Evolutionary conservation across 106 monocot genomes (phyloP).

Genomic region (Dactylorhiza incarnata): DNA sequence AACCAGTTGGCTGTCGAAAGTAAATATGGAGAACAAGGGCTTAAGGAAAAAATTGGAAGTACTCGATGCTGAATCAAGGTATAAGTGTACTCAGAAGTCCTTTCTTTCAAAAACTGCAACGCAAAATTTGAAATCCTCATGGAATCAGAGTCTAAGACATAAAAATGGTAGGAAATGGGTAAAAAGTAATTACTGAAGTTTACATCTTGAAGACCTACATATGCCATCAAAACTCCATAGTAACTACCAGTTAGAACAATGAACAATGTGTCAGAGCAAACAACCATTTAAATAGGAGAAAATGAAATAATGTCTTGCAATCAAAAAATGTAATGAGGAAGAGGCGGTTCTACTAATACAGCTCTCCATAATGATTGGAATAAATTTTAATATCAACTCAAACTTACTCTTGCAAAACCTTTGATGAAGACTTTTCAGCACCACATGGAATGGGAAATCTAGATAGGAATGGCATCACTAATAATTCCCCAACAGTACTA

Average conservation of each 20-base stretch:
- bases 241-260: slow-evolving; percentile 37
- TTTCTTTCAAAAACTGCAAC: slow-evolving; percentile 71
- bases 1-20: slow-evolving; percentile 70
- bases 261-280: neutral
- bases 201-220: slow-evolving; percentile 82
- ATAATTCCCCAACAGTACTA: slow-evolving; percentile 57
- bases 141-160: neutral
- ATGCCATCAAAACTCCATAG: slow-evolving; percentile 77
- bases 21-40: slow-evolving; percentile 45
- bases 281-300: neutral
- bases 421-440: slow-evolving; percentile 27
- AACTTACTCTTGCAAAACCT: slow-evolving; percentile 45
- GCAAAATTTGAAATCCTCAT: neutral
- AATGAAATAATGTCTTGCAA: neutral
- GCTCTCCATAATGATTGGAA: neutral
- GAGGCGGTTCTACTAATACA: neutral
- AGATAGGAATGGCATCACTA: slow-evolving; percentile 73
- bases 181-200: slow-evolving; percentile 8
- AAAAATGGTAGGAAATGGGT: neutral
- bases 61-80: slow-evolving; percentile 47
- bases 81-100: slow-evolving; percentile 40
- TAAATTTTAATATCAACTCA: neutral
- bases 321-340: neutral
- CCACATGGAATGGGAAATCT: slow-evolving; percentile 59
- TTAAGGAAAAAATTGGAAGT: slow-evolving; percentile 51